Evolutionary conservation across 768 basidiomycete species (phyloP).

Genomic region (Lanmaoa rubissima): DNA sequence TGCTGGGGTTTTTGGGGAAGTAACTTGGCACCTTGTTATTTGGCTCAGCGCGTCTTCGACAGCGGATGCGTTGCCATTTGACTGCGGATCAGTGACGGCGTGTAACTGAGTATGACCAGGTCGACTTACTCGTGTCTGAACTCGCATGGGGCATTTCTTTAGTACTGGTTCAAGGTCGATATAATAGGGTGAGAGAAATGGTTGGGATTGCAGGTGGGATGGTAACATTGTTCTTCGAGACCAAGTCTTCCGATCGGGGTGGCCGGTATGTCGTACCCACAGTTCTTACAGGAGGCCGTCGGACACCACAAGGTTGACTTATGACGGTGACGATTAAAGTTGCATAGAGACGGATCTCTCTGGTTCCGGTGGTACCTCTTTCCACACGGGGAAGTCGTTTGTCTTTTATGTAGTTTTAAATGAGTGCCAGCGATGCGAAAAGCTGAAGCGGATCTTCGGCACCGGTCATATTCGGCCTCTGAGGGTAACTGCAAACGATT

Average conservation of each 20-base stretch:
- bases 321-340: background rate
- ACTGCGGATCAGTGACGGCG: background rate
- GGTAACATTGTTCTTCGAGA: too few species aligned
- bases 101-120: background rate
- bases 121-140: too few species aligned
- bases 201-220: too few species aligned
- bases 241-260: too few species aligned
- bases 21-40: background rate
- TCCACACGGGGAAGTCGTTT: background rate
- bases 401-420: background rate
- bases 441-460: too few species aligned
- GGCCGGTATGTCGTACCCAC: background rate
- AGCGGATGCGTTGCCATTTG: background rate
- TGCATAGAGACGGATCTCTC: background rate
- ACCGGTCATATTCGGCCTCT: background rate
- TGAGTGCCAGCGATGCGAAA: too few species aligned
- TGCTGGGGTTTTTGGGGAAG: too few species aligned
- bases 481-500: too few species aligned
- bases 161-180: too few species aligned
- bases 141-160: too few species aligned
- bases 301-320: background rate
- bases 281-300: background rate
- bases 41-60: background rate
- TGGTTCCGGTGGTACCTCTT: too few species aligned
- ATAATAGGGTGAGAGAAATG: too few species aligned